Evolutionary conservation across 257 asterid genomes (phyloP), one percentile per base, ranked within the genome.

Genomic region (Orobanche coerulescens): DNA sequence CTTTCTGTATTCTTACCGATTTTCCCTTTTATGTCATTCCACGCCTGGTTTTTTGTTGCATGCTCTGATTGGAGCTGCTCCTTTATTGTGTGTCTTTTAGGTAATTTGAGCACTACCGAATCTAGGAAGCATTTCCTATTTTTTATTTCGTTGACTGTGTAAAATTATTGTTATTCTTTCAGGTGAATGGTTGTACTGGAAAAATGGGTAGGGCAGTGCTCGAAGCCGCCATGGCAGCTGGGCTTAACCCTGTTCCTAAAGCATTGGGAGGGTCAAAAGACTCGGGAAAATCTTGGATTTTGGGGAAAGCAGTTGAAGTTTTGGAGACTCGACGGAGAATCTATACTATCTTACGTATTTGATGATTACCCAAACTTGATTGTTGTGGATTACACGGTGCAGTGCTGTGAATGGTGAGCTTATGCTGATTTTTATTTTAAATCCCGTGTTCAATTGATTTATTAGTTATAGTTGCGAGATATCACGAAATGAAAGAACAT

Each of bases 161-260:
- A 61, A 24, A 15, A 55, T 9, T 31, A 15, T 56, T 68, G 13
- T 57, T 47, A 67, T 46, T 43, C 59, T 60, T 60, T 24, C 58
- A 91, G 98, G 94, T 91, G 57, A 91, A 88, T 73, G 95, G 96
- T 56, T 82, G 90, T 72, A 85, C 94, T 15, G 96, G 98, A 9
- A 80, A 91, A 75, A 83, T 91, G 95, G 98, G 98, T 12, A 79
- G 85, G 73, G 88, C 96, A 4, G 98, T 91, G 68, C 94, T 91
- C 26, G 95, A 91, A 71, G 95, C 96, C 5, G 94, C 95, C 33
- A 76, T 83, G n/a, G 20, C 95, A 61, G 97, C 94, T 16, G 97
- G 97, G 47, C 92, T 83, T 49, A 65, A 62, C n/a, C 86, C 91
- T 19, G 84, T 88, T 58, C 84, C 95, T 20, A 77, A 80, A 37